Evolutionary conservation across 371 early-diverging fungal genomes (phyloP).

Genomic region (Rhizopus stolonifer): DNA sequence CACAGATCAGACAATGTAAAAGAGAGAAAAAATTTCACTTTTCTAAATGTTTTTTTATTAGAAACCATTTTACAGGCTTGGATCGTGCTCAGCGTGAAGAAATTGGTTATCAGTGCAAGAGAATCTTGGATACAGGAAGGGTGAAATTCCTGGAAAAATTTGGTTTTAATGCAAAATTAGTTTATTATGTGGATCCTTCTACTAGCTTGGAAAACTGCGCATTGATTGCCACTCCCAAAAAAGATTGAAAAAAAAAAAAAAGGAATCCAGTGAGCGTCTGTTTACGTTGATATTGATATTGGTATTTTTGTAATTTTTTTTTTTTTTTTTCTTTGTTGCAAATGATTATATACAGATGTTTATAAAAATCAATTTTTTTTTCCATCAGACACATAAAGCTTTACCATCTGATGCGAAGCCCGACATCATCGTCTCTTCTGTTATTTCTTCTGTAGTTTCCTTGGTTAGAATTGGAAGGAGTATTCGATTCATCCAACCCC

Average conservation of each 20-base stretch:
- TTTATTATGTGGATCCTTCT: slow-evolving; percentile 65
- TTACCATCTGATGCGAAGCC: neutral
- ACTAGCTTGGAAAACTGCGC: slow-evolving; percentile 75
- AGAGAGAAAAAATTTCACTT: neutral
- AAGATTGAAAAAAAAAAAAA: neutral
- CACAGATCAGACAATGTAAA: slow-evolving; percentile 49
- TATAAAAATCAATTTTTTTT: neutral
- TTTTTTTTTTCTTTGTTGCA: neutral
- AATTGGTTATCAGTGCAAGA: slow-evolving; percentile 75
- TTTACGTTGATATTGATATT: no score
- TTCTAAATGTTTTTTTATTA: neutral
- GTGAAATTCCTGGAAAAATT: slow-evolving; percentile 50
- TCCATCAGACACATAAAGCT: no score
- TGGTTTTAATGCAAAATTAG: slow-evolving; percentile 61
- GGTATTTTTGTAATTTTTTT: neutral
- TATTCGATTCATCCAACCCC: slow-evolving; percentile 3
- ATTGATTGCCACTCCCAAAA: slow-evolving; percentile 52
- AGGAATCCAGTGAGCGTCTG: no score
- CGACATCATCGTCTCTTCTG: neutral
- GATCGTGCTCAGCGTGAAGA: slow-evolving; percentile 58
- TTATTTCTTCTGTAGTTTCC: neutral
- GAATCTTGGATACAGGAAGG: slow-evolving; percentile 71
- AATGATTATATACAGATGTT: neutral
- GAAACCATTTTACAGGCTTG: slow-evolving; percentile 61
- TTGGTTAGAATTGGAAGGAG: neutral